Evolutionary conservation across 1,284 basidiomycete genomes (phyloP), one percentile per base, ranked within the genome.

Genomic region (Wolfiporia cocos): DNA sequence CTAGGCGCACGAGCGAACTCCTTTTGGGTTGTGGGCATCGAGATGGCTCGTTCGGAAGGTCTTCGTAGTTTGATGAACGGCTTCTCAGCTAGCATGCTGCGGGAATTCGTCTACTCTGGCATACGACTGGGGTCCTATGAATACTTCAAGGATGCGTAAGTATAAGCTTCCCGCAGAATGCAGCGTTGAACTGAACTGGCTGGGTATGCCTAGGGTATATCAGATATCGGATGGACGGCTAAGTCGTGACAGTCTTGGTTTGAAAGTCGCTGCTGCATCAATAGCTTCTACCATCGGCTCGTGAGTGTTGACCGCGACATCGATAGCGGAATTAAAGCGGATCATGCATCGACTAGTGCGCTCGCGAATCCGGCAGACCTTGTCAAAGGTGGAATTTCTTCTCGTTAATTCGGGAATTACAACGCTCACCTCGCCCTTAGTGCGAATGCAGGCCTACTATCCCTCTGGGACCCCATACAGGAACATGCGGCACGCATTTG

Each of bases 291-390:
- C 61, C 12, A 50, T 68, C 3, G 66, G 66, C 28, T 58, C 61
- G 57, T 61, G 38, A 49, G 60, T 49, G 4, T 14, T 19, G 7
- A 11, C 26, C 18, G n/a, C 37, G 21, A 4, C 19, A 18, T 20
- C 33, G n/a, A 29, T 12, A 26, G 2, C 19, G 11, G 39, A 2
- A 20, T 5, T 4, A 29, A n/a, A 21, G 11, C 21, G 10, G n/a
- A n/a, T n/a, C n/a, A n/a, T n/a, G n/a, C n/a, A n/a, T 41, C 12
- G 20, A 15, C 5, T 11, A 66, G 63, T 11, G 57, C 61, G 1
- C 43, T 66, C n/a, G 65, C 66, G 3, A 68, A 66, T 43, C 66
- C 66, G 3, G 62, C 64, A 3, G 66, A 68, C 43, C 51, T 68
- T 1, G 61, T 67, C 30, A 68, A 68, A 60, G 63, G 64, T 59